Conservation (phyloP, 192 early-diverging fungal genomes). For the Umbelopsis sp. region DNA sequence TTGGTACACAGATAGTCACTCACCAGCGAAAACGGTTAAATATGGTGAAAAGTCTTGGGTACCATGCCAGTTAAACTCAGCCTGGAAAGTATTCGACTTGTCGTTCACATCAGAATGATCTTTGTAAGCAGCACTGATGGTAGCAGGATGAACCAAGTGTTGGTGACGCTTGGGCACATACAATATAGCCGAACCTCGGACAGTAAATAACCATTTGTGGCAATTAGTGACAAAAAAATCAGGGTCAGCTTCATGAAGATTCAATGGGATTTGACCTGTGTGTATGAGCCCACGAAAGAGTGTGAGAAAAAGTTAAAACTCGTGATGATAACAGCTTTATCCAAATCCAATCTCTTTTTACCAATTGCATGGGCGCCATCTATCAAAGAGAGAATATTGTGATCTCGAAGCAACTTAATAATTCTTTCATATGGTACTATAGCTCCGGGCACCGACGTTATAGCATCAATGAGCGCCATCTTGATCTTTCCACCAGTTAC, state of each 20-base stretch:
- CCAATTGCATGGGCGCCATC: constrained; percentile 70
- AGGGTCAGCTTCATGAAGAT: constrained; percentile 51
- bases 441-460: constrained; percentile 56
- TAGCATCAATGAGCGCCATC: constrained; percentile 56
- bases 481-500: constrained; percentile 33
- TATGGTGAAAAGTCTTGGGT: constrained; percentile 45
- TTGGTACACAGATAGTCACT: neutral
- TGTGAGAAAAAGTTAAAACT: neutral
- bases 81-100: constrained; percentile 35
- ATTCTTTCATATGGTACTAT: constrained; percentile 46
- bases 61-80: constrained; percentile 52
- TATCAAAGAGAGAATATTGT: constrained; percentile 58
- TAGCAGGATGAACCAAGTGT: constrained; percentile 43
- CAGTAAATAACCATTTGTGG: constrained; percentile 71
- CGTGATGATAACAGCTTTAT: neutral
- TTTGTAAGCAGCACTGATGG: constrained; percentile 45
- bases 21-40: constrained; percentile 30
- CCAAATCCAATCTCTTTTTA: neutral
- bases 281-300: neutral
- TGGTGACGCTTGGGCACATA: constrained; percentile 58
- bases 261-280: constrained; percentile 60
- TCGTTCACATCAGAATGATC: constrained; percentile 11
- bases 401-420: constrained; percentile 38
- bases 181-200: constrained; percentile 53
- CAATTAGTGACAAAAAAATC: constrained; percentile 73